Conservation (phyloP, 352 stramenopile species). For the Peronospora belbahrii region DNA sequence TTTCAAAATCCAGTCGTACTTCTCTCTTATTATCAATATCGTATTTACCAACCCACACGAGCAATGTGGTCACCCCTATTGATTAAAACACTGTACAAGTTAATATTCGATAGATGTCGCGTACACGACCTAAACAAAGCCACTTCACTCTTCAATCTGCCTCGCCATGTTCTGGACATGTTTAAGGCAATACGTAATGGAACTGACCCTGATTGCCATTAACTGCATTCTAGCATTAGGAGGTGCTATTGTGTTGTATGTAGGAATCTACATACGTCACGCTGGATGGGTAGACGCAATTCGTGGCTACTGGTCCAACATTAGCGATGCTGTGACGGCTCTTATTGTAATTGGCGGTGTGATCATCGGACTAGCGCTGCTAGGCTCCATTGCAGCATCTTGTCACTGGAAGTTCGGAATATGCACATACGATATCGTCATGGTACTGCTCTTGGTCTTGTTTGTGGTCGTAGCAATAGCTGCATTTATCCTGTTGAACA, state of each 20-base stretch:
- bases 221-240: slow-evolving; percentile 51
- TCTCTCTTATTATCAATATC: no score
- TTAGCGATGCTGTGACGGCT: slow-evolving; percentile 35
- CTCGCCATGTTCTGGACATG: slow-evolving; percentile 14
- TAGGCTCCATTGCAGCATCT: slow-evolving; percentile 46
- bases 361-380: slow-evolving; percentile 47
- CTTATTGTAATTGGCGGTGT: slow-evolving; percentile 43
- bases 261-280: slow-evolving; percentile 33
- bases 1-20: no score
- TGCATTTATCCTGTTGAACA: slow-evolving; percentile 39
- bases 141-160: slow-evolving; percentile 19
- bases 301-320: slow-evolving; percentile 39
- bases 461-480: slow-evolving; percentile 42
- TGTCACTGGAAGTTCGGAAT: slow-evolving; percentile 50
- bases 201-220: slow-evolving; percentile 45
- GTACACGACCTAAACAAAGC: no score
- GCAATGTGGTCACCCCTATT: no score
- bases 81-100: no score
- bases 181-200: slow-evolving; percentile 16
- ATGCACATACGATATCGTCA: slow-evolving; percentile 45
- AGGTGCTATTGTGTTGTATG: slow-evolving; percentile 46
- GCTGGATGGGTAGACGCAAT: slow-evolving; percentile 51
- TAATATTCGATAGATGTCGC: no score
- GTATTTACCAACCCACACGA: no score
- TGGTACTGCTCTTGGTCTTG: slow-evolving; percentile 43